Evolutionary conservation across 495 filamentous ascomycete species (phyloP), one percentile per base, ranked within the genome.

Genomic region (Elasticomyces elasticus): DNA sequence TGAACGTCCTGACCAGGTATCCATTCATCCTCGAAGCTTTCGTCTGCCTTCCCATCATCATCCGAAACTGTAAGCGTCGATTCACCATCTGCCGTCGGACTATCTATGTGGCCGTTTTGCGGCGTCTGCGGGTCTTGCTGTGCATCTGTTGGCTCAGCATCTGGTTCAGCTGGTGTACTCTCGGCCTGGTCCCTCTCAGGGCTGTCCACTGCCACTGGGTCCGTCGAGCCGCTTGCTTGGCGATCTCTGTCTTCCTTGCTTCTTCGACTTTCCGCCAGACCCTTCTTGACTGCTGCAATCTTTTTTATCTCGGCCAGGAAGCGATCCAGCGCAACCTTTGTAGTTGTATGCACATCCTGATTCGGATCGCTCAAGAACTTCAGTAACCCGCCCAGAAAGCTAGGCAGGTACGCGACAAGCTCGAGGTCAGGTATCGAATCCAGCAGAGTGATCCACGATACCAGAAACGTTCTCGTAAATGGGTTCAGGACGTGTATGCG

Each of bases 351-450:
- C 20, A 99, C 94, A 65, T 99, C 94, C 54, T 81, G 78, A 66
- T 94, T 95, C 2, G 84, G 80, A 56, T 95, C 90, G 52, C 87
- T 89, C 23, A 99, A 78, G 60, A 97, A 99, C 52, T 84, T 87
- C 64, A 97, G 83, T 46, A 99, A 74, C 0, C 94, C 94, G 17
- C 79, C 87, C 5, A 99, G 73, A 58, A 97, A 97, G 44, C 89
- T 89, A 7, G 94, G 94, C 33, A 99, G 74, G 66, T 87, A 92
- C 10, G 83, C 83, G 22, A 99, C 91, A 3, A 99, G 82, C 69
- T 99, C 94, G 40, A 99, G 73, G 62, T 99, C 94, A 0, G 94
- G 94, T 46, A 99, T 96, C 9, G 91, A 95, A 68, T 99, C 94
- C 23, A 99, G 73, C 10, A 99, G 68, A 41, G 83, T 94, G 52